Evolutionary conservation across 208 protist genomes (phyloP).

Genomic region (Vickermania ingenoplastis): DNA sequence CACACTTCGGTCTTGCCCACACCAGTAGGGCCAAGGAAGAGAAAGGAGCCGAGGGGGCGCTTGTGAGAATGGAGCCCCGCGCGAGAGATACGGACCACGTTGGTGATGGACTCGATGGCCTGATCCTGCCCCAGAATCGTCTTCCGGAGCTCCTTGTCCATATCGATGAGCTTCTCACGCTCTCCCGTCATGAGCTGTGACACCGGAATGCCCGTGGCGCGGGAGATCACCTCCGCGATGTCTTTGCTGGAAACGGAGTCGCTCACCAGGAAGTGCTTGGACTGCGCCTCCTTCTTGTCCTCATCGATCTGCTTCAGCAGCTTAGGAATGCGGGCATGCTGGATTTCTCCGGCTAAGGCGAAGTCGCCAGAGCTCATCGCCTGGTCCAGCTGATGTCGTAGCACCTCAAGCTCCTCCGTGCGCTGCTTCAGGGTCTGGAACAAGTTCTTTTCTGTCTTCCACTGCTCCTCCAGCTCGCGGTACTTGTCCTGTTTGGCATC

Average conservation of each 20-base stretch:
- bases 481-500: slow-evolving; percentile 70
- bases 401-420: slow-evolving; percentile 82
- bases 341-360: slow-evolving; percentile 66
- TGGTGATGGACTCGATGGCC: slow-evolving; percentile 93
- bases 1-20: slow-evolving; percentile 96
- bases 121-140: slow-evolving; percentile 94
- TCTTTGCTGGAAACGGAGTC: slow-evolving; percentile 89
- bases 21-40: slow-evolving; percentile 96
- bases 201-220: slow-evolving; percentile 97
- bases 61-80: slow-evolving; percentile 87
- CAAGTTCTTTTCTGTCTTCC: slow-evolving; percentile 77
- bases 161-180: slow-evolving; percentile 82
- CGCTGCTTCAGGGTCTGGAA: slow-evolving; percentile 89
- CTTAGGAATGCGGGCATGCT: slow-evolving; percentile 63
- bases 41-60: slow-evolving; percentile 92
- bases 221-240: slow-evolving; percentile 94
- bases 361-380: slow-evolving; percentile 71
- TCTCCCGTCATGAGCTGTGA: slow-evolving; percentile 81
- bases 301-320: slow-evolving; percentile 82
- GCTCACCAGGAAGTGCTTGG: slow-evolving; percentile 92
- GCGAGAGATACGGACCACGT: slow-evolving; percentile 94
- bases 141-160: slow-evolving; percentile 81
- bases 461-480: slow-evolving; percentile 69
- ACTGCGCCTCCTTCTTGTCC: slow-evolving; percentile 81
- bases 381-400: slow-evolving; percentile 76